Percentiles rank a stretch among this genome's conserved stretches.
Evolutionary conservation across 768 basidiomycete species (phyloP).

Genomic region (Termitomyces sp.): DNA sequence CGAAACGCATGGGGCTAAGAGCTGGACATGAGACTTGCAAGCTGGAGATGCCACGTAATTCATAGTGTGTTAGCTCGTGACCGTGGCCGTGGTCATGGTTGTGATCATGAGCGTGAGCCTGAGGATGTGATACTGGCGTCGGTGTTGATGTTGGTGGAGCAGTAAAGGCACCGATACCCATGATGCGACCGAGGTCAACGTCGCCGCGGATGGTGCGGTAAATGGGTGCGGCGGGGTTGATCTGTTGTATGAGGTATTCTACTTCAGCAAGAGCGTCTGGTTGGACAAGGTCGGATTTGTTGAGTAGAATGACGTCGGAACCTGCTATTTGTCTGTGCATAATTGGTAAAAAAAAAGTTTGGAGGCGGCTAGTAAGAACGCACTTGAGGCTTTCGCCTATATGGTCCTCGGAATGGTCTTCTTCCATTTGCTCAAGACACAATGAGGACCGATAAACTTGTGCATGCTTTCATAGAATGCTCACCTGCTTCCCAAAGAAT

Average conservation of each 20-base stretch:
- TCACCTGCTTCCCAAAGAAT: slow-evolving; percentile 59
- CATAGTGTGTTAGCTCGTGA: slow-evolving; percentile 47
- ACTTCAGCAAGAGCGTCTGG: slow-evolving; percentile 37
- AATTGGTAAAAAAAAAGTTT: not conserved
- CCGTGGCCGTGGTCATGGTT: slow-evolving; percentile 3
- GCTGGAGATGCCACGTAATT: slow-evolving; percentile 78
- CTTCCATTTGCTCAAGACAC: slow-evolving; percentile 71
- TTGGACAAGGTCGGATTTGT: slow-evolving; percentile 80
- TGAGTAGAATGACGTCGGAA: slow-evolving; percentile 87
- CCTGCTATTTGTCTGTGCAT: slow-evolving; percentile 79
- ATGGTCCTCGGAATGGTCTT: slow-evolving; percentile 57
- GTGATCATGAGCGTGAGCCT: slow-evolving; percentile 19
- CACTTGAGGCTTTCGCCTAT: slow-evolving; percentile 79
- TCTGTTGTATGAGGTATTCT: slow-evolving; percentile 55
- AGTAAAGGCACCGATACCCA: slow-evolving; percentile 77
- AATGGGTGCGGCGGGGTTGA: slow-evolving; percentile 80
- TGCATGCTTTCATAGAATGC: not conserved
- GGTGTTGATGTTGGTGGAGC: slow-evolving; percentile 33
- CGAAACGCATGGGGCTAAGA: slow-evolving; percentile 41
- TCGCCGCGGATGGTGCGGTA: slow-evolving; percentile 64
- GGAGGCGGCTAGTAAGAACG: slow-evolving; percentile 6
- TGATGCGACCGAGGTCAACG: slow-evolving; percentile 70
- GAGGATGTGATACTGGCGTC: slow-evolving; percentile 14
- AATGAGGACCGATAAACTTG: not conserved
- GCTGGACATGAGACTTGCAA: slow-evolving; percentile 60